phyloP scores from a whole-genome alignment of 352 stramenopile genomes.

The Globisporangium perplexum region DNA sequence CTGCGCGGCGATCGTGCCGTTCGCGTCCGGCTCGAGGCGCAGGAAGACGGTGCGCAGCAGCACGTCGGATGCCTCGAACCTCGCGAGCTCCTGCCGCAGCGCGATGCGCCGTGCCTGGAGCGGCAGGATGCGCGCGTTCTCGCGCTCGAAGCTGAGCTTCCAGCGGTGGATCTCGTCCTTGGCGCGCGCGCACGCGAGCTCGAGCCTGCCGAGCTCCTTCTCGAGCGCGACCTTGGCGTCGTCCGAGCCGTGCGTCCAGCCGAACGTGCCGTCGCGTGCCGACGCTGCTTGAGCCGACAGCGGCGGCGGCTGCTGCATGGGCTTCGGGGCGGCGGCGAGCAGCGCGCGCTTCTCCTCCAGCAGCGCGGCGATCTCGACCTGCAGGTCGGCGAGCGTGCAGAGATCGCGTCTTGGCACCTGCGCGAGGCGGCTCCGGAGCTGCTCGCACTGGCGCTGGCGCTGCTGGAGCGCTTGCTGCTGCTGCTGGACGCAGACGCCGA shows the following conservation, averaged over 20 bases:
- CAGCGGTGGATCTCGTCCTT: conserved; percentile 38
- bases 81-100: conserved; percentile 19
- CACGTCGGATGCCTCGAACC: conserved; percentile 22
- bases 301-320: conserved; percentile 7
- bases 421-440: conserved; percentile 24
- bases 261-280: background rate
- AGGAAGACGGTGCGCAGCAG: conserved; percentile 30
- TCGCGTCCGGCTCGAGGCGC: conserved; percentile 13
- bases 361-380: conserved; percentile 43
- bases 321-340: conserved; percentile 16
- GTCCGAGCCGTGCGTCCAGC: conserved; percentile 2
- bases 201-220: conserved; percentile 34
- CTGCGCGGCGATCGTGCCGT: conserved; percentile 9
- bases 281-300: background rate
- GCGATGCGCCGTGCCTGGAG: conserved; percentile 23
- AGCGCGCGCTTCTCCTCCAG: conserved; percentile 40
- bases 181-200: conserved; percentile 21
- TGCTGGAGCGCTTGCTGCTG: conserved; percentile 14
- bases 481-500: conserved; percentile 9
- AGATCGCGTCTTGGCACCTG: conserved; percentile 39
- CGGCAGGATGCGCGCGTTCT: conserved; percentile 35
- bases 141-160: conserved; percentile 36
- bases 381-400: conserved; percentile 40
- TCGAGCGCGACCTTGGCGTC: conserved; percentile 28
- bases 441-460: conserved; percentile 22